Base-by-base conservation (phyloP, 257 asterid genomes). In the Catharanthus roseus region DNA sequence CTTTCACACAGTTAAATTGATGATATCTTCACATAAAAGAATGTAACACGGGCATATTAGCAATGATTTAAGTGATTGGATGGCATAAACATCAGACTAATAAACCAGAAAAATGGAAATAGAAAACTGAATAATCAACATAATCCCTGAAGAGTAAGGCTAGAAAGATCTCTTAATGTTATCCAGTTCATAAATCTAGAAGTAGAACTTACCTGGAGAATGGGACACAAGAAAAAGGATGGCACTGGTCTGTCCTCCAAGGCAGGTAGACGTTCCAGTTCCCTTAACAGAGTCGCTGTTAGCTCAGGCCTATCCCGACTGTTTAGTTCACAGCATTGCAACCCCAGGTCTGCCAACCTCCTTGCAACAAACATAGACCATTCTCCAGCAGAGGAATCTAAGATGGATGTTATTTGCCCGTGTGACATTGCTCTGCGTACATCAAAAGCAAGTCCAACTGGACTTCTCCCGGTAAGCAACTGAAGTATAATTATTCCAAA, bases 321-420 rank as follows among this genome's bases (percentile, higher is more conserved):
- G 66, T 84, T 88, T 50, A 73, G 47, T 77, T 85, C 91, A 76
- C 97, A 93, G 75, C 86, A 89, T 47, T 81, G 91, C 86, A 87
- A 80, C 8, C 89, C 97, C 79, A 93, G 74, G 42, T 87, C 91
- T 45, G 85, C 78, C 85, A 92, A 79, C 80, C 93, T 81, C 75
- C 93, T 82, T 62, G 83, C 85, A 67, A 82, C 92, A 74, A 82
- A 89, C 10, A 74, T 54, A 21, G 89, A 79, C 96, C 98, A 93
- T 45, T 90, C 97, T 36, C 98, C 97, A 1, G 90, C 89, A 56
- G 91, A 84, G 69, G 75, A 73, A 80, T 93, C 97, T 82, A 87
- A 70, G 63, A 90, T 36, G 10, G 86, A 81, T 62, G 79, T 72
- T 42, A 81, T 71, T 69, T 80, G 80, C 66, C 89, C 86, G 68